A percentile compares a stretch with the other conserved stretches of the same genome.
Conservation (phyloP, 2,329 filamentous ascomycete genomes). For the Grosmannia penicillata region DNA sequence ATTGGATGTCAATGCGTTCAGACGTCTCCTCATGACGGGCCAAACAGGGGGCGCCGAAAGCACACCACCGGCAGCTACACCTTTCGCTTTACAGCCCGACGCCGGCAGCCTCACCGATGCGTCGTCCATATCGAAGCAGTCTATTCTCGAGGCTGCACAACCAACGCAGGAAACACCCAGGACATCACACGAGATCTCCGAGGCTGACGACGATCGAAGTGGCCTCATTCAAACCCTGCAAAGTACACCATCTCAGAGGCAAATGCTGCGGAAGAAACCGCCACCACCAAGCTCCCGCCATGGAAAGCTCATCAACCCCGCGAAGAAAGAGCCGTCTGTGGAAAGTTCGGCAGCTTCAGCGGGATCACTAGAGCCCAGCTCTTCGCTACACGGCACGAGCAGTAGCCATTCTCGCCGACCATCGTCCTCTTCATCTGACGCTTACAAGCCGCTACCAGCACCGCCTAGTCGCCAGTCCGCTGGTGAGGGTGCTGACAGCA, state of each 20-base stretch:
- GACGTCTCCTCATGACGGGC: conserved; percentile 61
- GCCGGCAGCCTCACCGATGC: conserved; percentile 41
- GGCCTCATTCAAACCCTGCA: conserved; percentile 14
- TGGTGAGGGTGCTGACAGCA: conserved; percentile 33
- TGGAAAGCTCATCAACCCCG: conserved; percentile 54
- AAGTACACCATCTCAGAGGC: conserved; percentile 4
- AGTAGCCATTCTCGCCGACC: conserved; percentile 12
- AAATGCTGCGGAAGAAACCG: conserved; percentile 37
- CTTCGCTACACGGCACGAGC: background rate
- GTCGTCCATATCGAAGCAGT: conserved; percentile 43
- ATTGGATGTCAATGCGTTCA: conserved; percentile 67
- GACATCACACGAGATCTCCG: conserved; percentile 43
- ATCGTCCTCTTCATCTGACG: conserved; percentile 28
- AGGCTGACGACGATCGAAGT: conserved; percentile 29
- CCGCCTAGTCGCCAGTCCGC: conserved; percentile 29
- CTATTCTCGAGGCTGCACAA: conserved; percentile 31
- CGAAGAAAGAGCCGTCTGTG: conserved; percentile 14
- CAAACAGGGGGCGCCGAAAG: conserved; percentile 26
- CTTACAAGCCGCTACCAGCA: conserved; percentile 48
- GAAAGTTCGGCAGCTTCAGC: conserved; percentile 15
- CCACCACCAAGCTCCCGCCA: conserved; percentile 65
- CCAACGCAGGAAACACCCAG: conserved; percentile 33
- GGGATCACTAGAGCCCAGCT: background rate
- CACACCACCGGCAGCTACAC: conserved; percentile 10
- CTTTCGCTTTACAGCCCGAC: conserved; percentile 10